phyloP scores from a whole-genome alignment of 805 yeast species.

The Zygosaccharomyces bailii region DNA sequence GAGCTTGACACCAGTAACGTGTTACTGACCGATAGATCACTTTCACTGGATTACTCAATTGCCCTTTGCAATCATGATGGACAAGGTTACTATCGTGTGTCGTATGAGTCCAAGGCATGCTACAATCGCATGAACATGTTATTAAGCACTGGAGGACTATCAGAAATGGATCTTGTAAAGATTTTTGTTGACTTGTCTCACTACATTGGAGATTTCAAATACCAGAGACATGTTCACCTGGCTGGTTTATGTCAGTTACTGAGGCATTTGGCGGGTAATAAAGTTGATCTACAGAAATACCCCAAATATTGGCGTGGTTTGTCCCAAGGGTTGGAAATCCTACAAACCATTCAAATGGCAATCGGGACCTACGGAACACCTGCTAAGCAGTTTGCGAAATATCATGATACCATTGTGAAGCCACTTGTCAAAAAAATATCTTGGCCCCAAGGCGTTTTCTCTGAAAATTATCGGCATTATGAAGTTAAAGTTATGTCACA shows the following conservation, averaged over 20 bases:
- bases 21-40: conserved; percentile 31
- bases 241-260: conserved; percentile 31
- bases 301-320: conserved; percentile 27
- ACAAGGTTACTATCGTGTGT: conserved; percentile 47
- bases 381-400: conserved; percentile 8
- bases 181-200: conserved; percentile 36
- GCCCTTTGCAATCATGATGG: conserved; percentile 23
- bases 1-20: conserved; percentile 21
- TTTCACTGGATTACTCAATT: conserved; percentile 20
- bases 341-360: conserved; percentile 23
- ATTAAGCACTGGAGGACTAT: conserved; percentile 21
- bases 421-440: conserved; percentile 34
- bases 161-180: conserved; percentile 30
- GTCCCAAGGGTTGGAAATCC: conserved; percentile 27
- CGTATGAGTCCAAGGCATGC: conserved; percentile 39
- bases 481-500: conserved; percentile 41
- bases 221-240: conserved; percentile 29
- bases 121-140: conserved; percentile 28
- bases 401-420: conserved; percentile 7
- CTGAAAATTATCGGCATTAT: conserved; percentile 21
- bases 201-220: conserved; percentile 31
- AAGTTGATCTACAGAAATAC: conserved; percentile 18
- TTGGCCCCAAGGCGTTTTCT: conserved; percentile 36
- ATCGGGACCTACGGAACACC: conserved; percentile 13
- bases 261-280: conserved; percentile 15